Conservation (phyloP, 2,329 filamentous ascomycete species). For the Phoma sp. region DNA sequence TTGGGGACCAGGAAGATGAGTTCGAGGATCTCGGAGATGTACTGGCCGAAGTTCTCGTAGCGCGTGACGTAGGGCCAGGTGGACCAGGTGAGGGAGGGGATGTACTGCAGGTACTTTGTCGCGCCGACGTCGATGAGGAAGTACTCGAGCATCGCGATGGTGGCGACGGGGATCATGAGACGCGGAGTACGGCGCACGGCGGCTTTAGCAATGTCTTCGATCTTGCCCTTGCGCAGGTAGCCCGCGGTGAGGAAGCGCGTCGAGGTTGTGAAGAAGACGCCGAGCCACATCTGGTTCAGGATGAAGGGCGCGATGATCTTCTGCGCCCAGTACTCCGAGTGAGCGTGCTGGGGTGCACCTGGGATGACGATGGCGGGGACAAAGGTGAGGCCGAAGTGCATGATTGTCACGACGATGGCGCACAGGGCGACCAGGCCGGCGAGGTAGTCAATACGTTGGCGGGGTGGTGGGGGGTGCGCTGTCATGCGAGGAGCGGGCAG, state of each 20-base stretch:
- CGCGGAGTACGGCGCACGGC: slow-evolving; percentile 53
- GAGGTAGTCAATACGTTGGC: slow-evolving; percentile 53
- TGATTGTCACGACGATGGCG: slow-evolving; percentile 53
- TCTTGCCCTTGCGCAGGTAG: slow-evolving; percentile 52
- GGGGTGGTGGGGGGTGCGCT: slow-evolving; percentile 31
- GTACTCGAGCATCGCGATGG: slow-evolving; percentile 54
- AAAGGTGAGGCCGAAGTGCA: slow-evolving; percentile 54
- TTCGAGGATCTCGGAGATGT: slow-evolving; percentile 53
- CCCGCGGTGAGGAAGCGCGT: slow-evolving; percentile 53
- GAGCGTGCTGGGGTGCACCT: slow-evolving; percentile 46
- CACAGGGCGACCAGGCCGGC: slow-evolving; percentile 55
- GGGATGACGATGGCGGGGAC: slow-evolving; percentile 49
- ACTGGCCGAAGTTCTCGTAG: slow-evolving; percentile 51
- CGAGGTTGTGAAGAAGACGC: slow-evolving; percentile 57
- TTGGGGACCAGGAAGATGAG: slow-evolving; percentile 57
- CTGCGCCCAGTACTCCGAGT: slow-evolving; percentile 50
- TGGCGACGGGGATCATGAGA: slow-evolving; percentile 54
- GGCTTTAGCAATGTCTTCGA: slow-evolving; percentile 53
- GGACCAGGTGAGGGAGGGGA: slow-evolving; percentile 56
- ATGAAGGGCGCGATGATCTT: slow-evolving; percentile 53
- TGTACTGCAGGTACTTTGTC: slow-evolving; percentile 51
- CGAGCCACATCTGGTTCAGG: slow-evolving; percentile 56
- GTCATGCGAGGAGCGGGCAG: slow-evolving; percentile 39
- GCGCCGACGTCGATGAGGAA: slow-evolving; percentile 55
- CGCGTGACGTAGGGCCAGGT: slow-evolving; percentile 55